A percentile compares a stretch with the other conserved stretches of the same genome.
Conservation (phyloP, 129 eudicot species). For the Solidago caesia region DNA sequence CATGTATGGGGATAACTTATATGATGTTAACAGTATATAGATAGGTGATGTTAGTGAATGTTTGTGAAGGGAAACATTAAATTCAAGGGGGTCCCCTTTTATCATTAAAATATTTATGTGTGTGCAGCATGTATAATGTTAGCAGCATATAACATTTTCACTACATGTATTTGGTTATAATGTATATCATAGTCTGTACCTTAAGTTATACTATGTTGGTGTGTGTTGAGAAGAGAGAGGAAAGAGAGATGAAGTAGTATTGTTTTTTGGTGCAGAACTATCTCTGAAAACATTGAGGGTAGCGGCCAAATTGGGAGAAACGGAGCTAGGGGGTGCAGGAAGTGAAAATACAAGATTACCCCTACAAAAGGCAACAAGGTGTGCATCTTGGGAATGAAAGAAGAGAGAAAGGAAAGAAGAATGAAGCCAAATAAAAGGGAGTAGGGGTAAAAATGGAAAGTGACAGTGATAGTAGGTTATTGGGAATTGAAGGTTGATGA, state of each 20-base stretch:
- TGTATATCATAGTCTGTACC: too few species aligned
- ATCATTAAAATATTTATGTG: too few species aligned
- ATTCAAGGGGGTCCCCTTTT: too few species aligned
- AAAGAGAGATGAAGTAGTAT: slow-evolving; percentile 36
- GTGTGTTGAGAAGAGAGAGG: neutral
- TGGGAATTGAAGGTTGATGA: slow-evolving; percentile 50
- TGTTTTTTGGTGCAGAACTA: slow-evolving; percentile 59
- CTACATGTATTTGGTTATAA: too few species aligned
- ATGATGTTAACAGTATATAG: too few species aligned
- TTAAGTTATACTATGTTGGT: neutral
- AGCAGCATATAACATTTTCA: too few species aligned
- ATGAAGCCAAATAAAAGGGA: slow-evolving; percentile 26
- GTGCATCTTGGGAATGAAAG: slow-evolving; percentile 65
- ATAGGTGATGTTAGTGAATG: too few species aligned
- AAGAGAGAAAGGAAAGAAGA: slow-evolving; percentile 18
- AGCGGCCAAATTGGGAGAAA: slow-evolving; percentile 47
- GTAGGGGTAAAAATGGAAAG: slow-evolving; percentile 45
- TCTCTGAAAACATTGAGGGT: slow-evolving; percentile 77
- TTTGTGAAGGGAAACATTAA: too few species aligned
- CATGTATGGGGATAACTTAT: too few species aligned
- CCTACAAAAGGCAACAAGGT: slow-evolving; percentile 37
- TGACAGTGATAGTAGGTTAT: slow-evolving; percentile 27
- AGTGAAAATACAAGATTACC: slow-evolving; percentile 36
- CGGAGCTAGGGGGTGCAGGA: neutral
- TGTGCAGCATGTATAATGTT: too few species aligned